Evolutionary conservation across 306 rosid genomes (phyloP).

Genomic region (Acmispon strigosus): DNA sequence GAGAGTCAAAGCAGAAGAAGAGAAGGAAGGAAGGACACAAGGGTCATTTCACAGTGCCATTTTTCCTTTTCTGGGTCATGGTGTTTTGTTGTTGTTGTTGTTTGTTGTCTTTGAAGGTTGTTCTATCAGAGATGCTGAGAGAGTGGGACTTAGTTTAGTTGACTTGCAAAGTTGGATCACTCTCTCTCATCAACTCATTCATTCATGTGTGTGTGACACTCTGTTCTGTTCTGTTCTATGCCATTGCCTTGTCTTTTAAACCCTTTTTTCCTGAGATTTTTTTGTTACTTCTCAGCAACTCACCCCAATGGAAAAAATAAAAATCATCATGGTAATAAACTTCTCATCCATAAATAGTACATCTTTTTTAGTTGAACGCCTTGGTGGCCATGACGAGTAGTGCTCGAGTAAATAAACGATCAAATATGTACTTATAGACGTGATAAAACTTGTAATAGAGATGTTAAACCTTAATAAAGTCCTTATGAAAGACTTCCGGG

Average conservation of each 20-base stretch:
- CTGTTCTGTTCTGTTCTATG: background rate
- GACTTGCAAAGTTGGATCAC: slow-evolving; percentile 44
- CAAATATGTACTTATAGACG: too few species aligned
- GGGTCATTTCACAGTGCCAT: slow-evolving; percentile 25
- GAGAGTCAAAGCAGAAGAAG: background rate
- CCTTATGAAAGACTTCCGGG: too few species aligned
- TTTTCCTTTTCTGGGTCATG: background rate
- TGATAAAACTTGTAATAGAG: too few species aligned
- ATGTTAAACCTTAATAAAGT: too few species aligned
- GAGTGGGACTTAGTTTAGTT: slow-evolving; percentile 29
- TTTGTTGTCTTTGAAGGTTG: slow-evolving; percentile 15
- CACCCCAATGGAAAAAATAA: background rate
- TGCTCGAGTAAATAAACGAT: background rate
- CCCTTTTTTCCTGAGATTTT: background rate
- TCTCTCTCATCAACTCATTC: background rate
- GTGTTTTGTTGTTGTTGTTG: background rate
- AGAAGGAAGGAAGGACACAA: slow-evolving; percentile 36
- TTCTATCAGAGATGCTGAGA: slow-evolving; percentile 29
- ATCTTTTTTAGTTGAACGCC: too few species aligned
- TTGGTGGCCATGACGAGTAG: too few species aligned
- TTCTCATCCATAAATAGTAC: too few species aligned
- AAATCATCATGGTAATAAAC: too few species aligned
- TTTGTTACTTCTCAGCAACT: slow-evolving; percentile 11
- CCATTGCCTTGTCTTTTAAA: slow-evolving; percentile 34
- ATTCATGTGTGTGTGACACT: background rate